These are phyloP conservation scores for Neltuma alba DNA, from an alignment of 306 rosid genomes.

Conservation along the genomic window DNA sequence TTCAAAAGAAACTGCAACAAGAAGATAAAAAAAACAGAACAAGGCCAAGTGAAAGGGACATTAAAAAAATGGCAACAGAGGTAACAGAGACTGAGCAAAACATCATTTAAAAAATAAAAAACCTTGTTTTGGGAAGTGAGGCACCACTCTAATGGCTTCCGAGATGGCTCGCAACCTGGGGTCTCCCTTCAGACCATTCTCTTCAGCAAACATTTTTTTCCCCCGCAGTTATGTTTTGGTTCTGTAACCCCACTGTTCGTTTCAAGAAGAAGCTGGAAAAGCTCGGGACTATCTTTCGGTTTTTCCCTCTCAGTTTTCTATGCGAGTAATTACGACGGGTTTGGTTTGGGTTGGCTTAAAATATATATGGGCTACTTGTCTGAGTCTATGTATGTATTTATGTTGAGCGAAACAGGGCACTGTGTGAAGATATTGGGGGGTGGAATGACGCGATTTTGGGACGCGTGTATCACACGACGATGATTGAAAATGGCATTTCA, in stretches of 20 bases:
- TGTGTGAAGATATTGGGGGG: constrained; percentile 25
- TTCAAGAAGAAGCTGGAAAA: neutral
- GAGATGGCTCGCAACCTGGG: constrained; percentile 90
- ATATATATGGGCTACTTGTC: neutral
- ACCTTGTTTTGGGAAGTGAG: constrained; percentile 96
- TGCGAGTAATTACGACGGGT: constrained; percentile 20
- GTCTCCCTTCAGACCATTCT: constrained; percentile 96
- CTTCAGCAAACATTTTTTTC: constrained; percentile 80
- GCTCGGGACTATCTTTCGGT: neutral
- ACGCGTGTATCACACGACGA: constrained; percentile 6
- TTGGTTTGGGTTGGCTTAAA: constrained; percentile 29
- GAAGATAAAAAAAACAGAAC: neutral
- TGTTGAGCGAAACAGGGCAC: constrained; percentile 45
- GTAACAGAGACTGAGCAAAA: neutral
- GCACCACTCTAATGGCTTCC: constrained; percentile 89
- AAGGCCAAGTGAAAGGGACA: neutral
- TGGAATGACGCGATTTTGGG: constrained; percentile 23
- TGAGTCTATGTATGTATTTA: constrained; percentile 26
- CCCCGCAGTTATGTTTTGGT: neutral
- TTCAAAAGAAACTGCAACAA: constrained; percentile 16
- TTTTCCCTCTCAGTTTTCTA: constrained; percentile 35
- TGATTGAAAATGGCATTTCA: neutral
- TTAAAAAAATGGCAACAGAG: neutral
- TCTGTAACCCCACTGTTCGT: constrained; percentile 7
- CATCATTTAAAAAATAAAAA: neutral